phyloP scores from a whole-genome alignment of 73 alveolate genomes.

The Blepharisma japonicum region DNA sequence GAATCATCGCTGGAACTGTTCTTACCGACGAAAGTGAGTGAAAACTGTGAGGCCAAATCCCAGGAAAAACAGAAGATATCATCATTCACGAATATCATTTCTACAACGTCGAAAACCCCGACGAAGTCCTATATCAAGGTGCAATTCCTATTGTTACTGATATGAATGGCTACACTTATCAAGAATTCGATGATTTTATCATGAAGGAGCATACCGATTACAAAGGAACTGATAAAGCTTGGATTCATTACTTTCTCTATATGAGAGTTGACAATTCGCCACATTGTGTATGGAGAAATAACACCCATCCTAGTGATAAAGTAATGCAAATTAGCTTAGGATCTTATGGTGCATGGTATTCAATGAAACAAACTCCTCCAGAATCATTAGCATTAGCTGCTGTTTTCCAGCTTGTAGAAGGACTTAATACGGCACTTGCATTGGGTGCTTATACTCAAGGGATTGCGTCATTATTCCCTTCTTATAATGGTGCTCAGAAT shows the following conservation, averaged over 20 bases:
- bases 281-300: neutral
- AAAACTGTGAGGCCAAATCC: conserved; percentile 19
- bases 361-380: neutral
- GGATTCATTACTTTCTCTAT: neutral
- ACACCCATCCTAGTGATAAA: neutral
- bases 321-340: neutral
- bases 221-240: neutral
- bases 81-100: neutral
- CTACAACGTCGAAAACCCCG: conserved; percentile 27
- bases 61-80: neutral
- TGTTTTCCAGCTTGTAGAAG: neutral
- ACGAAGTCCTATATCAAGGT: conserved; percentile 27
- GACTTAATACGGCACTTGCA: neutral
- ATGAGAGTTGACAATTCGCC: neutral
- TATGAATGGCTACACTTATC: conserved; percentile 17
- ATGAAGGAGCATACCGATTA: neutral
- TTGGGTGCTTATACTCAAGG: neutral
- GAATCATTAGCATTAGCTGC: conserved; percentile 2
- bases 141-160: neutral
- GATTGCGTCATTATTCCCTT: neutral
- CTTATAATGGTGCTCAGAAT: neutral
- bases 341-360: conserved; percentile 9
- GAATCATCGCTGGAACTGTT: neutral
- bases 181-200: conserved; percentile 19
- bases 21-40: neutral